Evolutionary conservation across 179 eudicot genomes (phyloP).

Genomic region (Beta lomatogona): DNA sequence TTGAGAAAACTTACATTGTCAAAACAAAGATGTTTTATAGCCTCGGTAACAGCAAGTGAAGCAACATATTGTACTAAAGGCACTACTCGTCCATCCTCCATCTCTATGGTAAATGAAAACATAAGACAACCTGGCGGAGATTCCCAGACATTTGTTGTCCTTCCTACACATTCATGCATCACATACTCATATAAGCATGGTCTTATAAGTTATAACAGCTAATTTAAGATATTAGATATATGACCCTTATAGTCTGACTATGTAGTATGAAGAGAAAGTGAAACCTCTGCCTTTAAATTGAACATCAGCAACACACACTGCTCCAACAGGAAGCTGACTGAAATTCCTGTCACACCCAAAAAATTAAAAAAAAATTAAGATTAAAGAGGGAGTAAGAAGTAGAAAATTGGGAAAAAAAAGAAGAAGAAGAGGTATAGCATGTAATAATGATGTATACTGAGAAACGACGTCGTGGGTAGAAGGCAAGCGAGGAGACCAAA

Average conservation of each 20-base stretch:
- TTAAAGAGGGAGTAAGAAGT: neutral
- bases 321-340: constrained; percentile 69
- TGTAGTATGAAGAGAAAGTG: neutral
- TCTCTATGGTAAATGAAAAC: constrained; percentile 79
- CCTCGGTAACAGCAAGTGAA: constrained; percentile 84
- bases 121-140: constrained; percentile 84
- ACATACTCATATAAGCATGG: neutral
- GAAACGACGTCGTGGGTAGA: constrained; percentile 92
- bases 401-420: neutral
- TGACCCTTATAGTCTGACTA: too few relatives aligned
- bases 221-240: too few relatives aligned
- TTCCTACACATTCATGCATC: constrained; percentile 48
- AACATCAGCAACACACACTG: constrained; percentile 84
- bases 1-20: constrained; percentile 49
- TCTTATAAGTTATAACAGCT: too few relatives aligned
- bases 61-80: constrained; percentile 86
- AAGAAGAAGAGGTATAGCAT: too few relatives aligned
- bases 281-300: constrained; percentile 90
- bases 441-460: constrained; percentile 52
- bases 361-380: neutral
- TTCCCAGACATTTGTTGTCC: constrained; percentile 83
- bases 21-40: constrained; percentile 63
- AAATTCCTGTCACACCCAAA: constrained; percentile 53
- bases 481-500: constrained; percentile 73
- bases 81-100: constrained; percentile 86